These are phyloP conservation scores for Pyricularia pennisetigena DNA, from an alignment of 2,329 filamentous ascomycete species.

Conservation along the genomic window DNA sequence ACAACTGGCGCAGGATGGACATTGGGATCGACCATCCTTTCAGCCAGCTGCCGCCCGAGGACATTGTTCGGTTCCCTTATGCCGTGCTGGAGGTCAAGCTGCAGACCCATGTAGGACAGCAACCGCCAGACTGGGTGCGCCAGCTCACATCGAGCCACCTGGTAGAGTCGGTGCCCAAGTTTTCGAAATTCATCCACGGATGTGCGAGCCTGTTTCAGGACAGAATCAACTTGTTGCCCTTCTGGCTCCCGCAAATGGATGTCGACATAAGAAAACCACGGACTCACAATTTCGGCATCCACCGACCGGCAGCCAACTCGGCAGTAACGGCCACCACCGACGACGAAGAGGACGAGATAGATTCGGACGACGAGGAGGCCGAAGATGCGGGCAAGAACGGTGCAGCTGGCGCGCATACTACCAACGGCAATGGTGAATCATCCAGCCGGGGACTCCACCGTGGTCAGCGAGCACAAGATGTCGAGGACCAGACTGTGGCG, in stretches of 20 bases:
- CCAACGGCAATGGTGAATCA: conserved; percentile 22
- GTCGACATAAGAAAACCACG: conserved; percentile 92
- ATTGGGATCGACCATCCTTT: conserved; percentile 97
- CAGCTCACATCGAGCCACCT: conserved; percentile 88
- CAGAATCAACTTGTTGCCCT: conserved; percentile 82
- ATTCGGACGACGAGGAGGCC: conserved; percentile 44
- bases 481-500: conserved; percentile 73
- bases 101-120: conserved; percentile 89
- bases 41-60: conserved; percentile 72
- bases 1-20: conserved; percentile 95
- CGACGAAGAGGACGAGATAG: conserved; percentile 65
- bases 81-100: conserved; percentile 95
- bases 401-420: conserved; percentile 4
- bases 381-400: conserved; percentile 16
- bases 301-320: conserved; percentile 63
- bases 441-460: conserved; percentile 24
- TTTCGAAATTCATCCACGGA: conserved; percentile 98
- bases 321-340: conserved; percentile 71
- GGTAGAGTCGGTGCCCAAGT: conserved; percentile 97
- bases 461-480: conserved; percentile 40
- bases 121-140: conserved; percentile 92
- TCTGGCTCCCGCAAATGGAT: conserved; percentile 98
- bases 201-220: conserved; percentile 79
- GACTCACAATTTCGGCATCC: conserved; percentile 84
- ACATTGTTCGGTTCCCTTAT: conserved; percentile 89